A percentile compares a stretch with the other conserved stretches of the same genome.
Conservation (phyloP, 164 flowering plant species). For the Sextonia rubra region DNA sequence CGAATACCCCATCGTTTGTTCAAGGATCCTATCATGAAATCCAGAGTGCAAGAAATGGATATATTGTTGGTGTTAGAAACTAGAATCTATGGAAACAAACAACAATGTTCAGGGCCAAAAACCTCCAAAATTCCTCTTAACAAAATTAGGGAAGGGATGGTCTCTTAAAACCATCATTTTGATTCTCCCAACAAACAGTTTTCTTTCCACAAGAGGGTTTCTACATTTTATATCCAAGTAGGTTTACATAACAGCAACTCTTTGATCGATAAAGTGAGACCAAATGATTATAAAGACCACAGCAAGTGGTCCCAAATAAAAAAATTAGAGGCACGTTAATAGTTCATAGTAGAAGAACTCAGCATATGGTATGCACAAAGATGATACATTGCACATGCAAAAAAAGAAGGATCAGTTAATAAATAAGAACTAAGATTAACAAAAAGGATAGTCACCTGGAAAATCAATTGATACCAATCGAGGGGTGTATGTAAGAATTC, state of each 20-base stretch:
- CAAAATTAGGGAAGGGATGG: background rate
- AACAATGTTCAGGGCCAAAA: background rate
- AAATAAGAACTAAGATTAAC: background rate
- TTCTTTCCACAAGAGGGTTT: background rate
- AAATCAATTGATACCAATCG: constrained; percentile 71
- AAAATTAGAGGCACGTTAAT: background rate
- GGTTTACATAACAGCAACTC: background rate
- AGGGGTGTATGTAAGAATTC: constrained; percentile 69
- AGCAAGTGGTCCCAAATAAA: background rate
- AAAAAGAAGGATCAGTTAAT: background rate
- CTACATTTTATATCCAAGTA: background rate
- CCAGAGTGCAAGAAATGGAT: no score
- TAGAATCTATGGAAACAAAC: background rate
- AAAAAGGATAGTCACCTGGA: constrained; percentile 48
- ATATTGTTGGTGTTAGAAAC: background rate
- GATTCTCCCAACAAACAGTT: background rate
- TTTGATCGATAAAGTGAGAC: background rate
- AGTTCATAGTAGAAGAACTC: background rate
- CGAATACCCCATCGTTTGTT: no score
- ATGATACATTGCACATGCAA: background rate
- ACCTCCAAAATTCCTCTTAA: background rate
- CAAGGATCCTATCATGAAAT: no score
- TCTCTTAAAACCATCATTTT: background rate
- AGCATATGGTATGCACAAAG: background rate
- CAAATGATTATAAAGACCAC: background rate